Conservation (phyloP, 1,139 yeast species). For the Maudiozyma humilis region DNA sequence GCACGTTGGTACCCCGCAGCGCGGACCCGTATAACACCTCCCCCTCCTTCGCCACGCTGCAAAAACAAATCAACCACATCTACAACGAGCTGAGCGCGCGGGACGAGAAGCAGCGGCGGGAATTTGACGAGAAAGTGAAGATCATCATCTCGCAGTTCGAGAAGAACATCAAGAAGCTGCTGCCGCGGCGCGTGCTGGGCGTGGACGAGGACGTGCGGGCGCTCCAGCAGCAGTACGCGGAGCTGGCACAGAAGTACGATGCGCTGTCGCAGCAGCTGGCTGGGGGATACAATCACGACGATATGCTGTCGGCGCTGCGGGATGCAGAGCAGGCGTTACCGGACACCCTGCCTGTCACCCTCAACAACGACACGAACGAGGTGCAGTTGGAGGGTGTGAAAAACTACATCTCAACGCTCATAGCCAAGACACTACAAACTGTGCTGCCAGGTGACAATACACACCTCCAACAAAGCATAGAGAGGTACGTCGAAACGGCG, state of each 20-base stretch:
- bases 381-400: background rate
- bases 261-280: constrained; percentile 14
- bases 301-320: background rate
- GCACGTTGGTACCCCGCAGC: too few relatives aligned
- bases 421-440: background rate
- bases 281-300: background rate
- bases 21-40: too few relatives aligned
- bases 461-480: background rate
- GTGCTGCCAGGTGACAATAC: background rate
- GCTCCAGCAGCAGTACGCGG: constrained; percentile 15
- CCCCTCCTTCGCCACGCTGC: constrained; percentile 15
- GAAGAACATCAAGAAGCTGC: constrained; percentile 24
- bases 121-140: constrained; percentile 26
- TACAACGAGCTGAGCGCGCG: constrained; percentile 23
- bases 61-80: constrained; percentile 27
- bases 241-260: constrained; percentile 9
- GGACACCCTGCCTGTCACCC: constrained; percentile 27
- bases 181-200: constrained; percentile 20
- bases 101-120: constrained; percentile 19
- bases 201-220: constrained; percentile 14
- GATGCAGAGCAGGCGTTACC: constrained; percentile 15
- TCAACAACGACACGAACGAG: constrained; percentile 12
- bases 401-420: background rate
- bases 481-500: constrained; percentile 21
- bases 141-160: constrained; percentile 28